Base-by-base conservation (phyloP, 768 basidiomycete genomes). In the Mycena vulgaris region DNA sequence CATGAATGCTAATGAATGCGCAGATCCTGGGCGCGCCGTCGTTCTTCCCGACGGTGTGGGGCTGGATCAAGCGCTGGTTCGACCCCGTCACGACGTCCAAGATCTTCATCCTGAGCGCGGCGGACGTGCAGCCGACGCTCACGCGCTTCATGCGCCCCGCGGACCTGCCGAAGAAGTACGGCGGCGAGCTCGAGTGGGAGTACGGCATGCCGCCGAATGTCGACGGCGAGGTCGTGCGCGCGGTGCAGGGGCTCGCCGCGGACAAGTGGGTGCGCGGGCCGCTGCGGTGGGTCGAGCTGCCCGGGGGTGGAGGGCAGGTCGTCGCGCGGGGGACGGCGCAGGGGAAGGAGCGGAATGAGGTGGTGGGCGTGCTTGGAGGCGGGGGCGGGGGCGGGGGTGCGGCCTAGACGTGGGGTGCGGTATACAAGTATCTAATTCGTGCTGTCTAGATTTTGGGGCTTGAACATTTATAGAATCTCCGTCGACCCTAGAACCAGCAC, bases 1-100 rank as follows among this genome's bases (percentile, higher is more conserved):
- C 23, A 23, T 19, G 2, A 23, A 14, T 52, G 21, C 23, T 11
- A n/a, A 11, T n/a, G n/a, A 21, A 6, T 8, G 1, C 35, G 13
- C 48, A 82, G 27, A 75, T 90, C 66, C 84, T 91, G 63, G 90
- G 90, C 64, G 86, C 89, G 0, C 89, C 90, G 0, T 78, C 83
- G 1, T 91, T 90, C 81, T 91, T 91, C 80, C 84, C 87, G 9
- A 88, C 86, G 16, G 77, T 90, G 14, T 91, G 89, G 89, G 81
- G 79, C 40, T 90, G 89, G 89, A 77, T 90, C 78, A 89, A 89
- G 81, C 80, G 79, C 31, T 88, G 86, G 85, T 89, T 89, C 74
- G 89, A 89, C 75, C 87, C 88, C 72, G 83, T 83, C 45, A 89
- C 88, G 33, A 86, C 87, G 25, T 80, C 79, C 53, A 91, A 91